Evolutionary conservation across 768 basidiomycete species (phyloP).

Genomic region (Hebeloma cylindrosporum): DNA sequence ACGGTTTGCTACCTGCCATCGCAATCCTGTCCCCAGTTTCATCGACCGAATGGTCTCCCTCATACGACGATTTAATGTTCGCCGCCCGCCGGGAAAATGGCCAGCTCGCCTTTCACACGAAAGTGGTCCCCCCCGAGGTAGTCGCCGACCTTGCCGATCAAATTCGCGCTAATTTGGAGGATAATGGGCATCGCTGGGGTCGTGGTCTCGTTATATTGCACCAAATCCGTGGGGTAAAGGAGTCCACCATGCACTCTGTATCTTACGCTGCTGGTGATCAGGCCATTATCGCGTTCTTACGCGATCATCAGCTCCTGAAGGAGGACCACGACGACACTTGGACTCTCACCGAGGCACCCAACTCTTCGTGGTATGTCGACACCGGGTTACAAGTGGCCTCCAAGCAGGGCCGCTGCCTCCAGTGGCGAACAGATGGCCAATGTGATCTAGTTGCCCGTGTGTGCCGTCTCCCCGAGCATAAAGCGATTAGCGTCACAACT

Average conservation of each 20-base stretch:
- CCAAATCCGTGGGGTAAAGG: conserved; percentile 29
- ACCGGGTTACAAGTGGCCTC: conserved; percentile 28
- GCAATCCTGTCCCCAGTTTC: neutral
- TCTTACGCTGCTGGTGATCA: neutral
- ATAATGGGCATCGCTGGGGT: conserved; percentile 16
- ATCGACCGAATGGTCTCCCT: conserved; percentile 27
- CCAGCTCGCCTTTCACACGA: conserved; percentile 16
- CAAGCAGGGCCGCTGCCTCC: conserved; percentile 19
- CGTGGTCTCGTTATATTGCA: conserved; percentile 26
- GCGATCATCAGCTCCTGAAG: neutral
- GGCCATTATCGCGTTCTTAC: conserved; percentile 6
- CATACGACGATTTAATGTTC: conserved; percentile 19
- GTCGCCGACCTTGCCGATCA: conserved; percentile 10
- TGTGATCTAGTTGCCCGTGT: conserved; percentile 17
- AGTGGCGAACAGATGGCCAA: conserved; percentile 33
- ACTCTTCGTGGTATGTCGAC: conserved; percentile 29
- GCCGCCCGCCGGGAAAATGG: conserved; percentile 20
- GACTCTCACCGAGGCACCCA: neutral
- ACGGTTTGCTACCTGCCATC: conserved; percentile 27
- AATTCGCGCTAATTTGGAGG: conserved; percentile 14
- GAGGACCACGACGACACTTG: too few relatives aligned
- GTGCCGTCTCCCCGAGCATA: conserved; percentile 7
- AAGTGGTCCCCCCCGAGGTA: conserved; percentile 12
- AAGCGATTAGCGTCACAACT: conserved; percentile 22
- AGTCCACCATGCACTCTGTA: conserved; percentile 14